These are phyloP conservation scores for Nannochloropsis oceanica DNA, from an alignment of 108 stramenopile species.

Conservation along the genomic window DNA sequence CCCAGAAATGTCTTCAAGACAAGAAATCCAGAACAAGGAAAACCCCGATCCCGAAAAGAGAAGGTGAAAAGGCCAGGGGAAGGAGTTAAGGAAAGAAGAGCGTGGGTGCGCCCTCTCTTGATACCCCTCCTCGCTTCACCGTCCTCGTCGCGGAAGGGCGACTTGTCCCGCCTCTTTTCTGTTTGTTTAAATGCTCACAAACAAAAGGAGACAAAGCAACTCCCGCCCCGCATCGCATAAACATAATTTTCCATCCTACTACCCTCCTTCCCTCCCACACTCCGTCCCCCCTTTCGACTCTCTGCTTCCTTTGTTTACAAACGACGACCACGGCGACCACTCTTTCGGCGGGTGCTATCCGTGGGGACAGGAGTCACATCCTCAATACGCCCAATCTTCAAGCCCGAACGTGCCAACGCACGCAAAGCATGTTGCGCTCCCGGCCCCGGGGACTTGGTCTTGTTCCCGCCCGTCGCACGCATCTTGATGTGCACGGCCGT, in stretches of 20 bases:
- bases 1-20: not conserved
- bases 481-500: constrained; percentile 99
- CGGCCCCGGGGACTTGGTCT: constrained; percentile 88
- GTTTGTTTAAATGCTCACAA: too few relatives aligned
- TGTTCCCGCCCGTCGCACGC: constrained; percentile 96
- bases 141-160: not conserved
- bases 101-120: not conserved
- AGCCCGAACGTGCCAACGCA: constrained; percentile 89
- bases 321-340: constrained; percentile 98
- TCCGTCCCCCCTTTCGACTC: too few relatives aligned
- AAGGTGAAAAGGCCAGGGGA: not conserved
- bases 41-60: not conserved
- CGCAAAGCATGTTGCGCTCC: constrained; percentile 96
- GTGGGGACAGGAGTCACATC: constrained; percentile 99
- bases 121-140: not conserved
- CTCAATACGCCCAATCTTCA: constrained; percentile 99
- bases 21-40: not conserved
- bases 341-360: constrained; percentile 94
- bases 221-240: too few relatives aligned
- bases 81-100: not conserved
- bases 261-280: too few relatives aligned
- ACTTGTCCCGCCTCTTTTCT: not conserved
- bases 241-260: too few relatives aligned
- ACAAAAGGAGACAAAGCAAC: too few relatives aligned
- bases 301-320: constrained; percentile 49